A percentile compares a stretch with the other conserved stretches of the same genome.
Conservation (phyloP, 1,284 basidiomycete species). For the Boletus sp. region DNA sequence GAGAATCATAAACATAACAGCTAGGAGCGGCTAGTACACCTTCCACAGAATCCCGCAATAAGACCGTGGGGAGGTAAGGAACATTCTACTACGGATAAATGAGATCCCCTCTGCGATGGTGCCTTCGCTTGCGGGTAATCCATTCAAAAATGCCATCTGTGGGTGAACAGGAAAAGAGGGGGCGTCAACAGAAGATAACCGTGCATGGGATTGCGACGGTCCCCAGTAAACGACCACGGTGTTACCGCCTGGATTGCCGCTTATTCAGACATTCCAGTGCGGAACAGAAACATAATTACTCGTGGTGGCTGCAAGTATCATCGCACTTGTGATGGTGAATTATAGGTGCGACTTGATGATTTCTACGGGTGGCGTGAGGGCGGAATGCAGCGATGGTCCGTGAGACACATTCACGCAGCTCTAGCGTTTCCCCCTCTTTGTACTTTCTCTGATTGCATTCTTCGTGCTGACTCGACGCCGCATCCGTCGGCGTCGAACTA, state of each 20-base stretch:
- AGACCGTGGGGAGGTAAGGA: neutral
- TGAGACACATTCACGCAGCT: neutral
- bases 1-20: no score
- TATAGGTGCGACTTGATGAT: neutral
- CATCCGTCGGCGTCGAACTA: neutral
- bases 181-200: neutral
- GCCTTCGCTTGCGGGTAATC: neutral
- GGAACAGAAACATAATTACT: neutral
- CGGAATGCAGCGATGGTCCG: neutral
- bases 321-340: neutral
- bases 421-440: neutral
- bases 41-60: neutral
- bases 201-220: no score
- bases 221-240: no score
- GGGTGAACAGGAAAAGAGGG: neutral
- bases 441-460: neutral
- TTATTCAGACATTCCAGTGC: neutral
- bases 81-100: neutral
- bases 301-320: neutral
- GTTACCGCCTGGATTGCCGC: no score
- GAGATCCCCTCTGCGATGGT: neutral
- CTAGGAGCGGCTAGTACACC: neutral
- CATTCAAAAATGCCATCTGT: neutral
- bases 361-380: slow-evolving; percentile 2
- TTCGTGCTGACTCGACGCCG: neutral